Percentiles rank a stretch among this genome's conserved stretches.
These are phyloP conservation scores for Podospora conica DNA, from an alignment of 495 filamentous ascomycete species.

Conservation along the genomic window DNA sequence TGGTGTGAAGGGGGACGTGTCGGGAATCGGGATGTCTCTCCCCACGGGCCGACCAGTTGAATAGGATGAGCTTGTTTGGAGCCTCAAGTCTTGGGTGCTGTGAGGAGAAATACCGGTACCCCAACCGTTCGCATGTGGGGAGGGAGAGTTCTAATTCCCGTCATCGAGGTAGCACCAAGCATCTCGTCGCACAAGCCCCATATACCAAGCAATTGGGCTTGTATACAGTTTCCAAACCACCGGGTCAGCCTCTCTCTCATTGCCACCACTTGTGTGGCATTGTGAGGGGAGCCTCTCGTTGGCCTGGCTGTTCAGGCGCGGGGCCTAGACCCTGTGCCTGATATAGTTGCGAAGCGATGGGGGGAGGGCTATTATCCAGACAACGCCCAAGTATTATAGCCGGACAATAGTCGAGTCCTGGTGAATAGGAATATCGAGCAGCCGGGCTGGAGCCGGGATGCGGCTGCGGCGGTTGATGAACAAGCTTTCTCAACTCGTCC, in stretches of 20 bases:
- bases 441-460: neutral
- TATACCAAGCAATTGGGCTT: neutral
- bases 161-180: neutral
- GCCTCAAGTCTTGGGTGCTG: neutral
- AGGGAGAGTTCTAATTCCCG: neutral
- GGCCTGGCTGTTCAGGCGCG: neutral
- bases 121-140: neutral
- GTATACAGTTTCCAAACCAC: neutral
- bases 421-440: neutral
- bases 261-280: neutral
- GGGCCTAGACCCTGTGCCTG: neutral
- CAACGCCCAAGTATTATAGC: slow-evolving; percentile 1
- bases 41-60: neutral
- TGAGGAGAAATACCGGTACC: neutral
- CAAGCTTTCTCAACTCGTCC: neutral
- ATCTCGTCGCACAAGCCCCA: neutral
- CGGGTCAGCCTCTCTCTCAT: neutral
- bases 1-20: neutral
- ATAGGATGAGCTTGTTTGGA: neutral
- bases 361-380: slow-evolving; percentile 16
- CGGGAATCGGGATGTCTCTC: neutral
- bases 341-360: neutral
- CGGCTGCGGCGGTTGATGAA: neutral
- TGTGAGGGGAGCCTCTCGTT: neutral
- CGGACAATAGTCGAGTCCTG: slow-evolving; percentile 12